phyloP scores from a whole-genome alignment of 345 rosid species.

The Litchi chinensis region DNA sequence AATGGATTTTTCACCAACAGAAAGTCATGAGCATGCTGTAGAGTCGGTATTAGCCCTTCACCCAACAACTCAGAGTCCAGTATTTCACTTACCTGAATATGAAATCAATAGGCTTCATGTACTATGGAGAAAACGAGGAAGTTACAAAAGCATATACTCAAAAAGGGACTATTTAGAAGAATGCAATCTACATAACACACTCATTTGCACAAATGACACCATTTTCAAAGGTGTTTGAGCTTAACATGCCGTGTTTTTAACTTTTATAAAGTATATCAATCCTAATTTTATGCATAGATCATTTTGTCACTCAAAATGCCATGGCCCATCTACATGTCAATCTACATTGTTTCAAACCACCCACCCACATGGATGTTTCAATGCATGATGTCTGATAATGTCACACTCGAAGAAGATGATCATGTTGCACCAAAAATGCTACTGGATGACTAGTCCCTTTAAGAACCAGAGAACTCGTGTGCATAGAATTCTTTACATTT shows the following conservation, averaged over 20 bases:
- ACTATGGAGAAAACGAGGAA: background rate
- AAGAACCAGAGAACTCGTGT: no score
- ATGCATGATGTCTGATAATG: background rate
- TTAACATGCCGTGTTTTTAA: background rate
- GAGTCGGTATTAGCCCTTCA: constrained; percentile 92
- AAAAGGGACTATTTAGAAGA: background rate
- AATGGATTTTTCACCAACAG: constrained; percentile 77
- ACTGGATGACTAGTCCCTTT: no score
- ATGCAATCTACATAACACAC: background rate
- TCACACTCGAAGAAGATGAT: background rate
- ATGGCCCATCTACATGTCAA: background rate
- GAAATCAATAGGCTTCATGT: background rate
- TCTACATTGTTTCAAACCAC: background rate
- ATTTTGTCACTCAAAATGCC: background rate
- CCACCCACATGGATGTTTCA: background rate
- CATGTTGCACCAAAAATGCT: background rate
- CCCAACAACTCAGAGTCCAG: constrained; percentile 93
- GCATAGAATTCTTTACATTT: no score
- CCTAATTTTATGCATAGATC: background rate
- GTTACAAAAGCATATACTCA: background rate
- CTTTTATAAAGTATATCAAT: background rate
- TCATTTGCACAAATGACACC: background rate
- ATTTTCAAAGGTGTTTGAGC: background rate
- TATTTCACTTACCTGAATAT: constrained; percentile 85
- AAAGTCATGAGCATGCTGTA: constrained; percentile 86